A percentile compares a stretch with the other conserved stretches of the same genome.
Conservation (phyloP, 179 eudicot genomes). For the Silene coronaria region DNA sequence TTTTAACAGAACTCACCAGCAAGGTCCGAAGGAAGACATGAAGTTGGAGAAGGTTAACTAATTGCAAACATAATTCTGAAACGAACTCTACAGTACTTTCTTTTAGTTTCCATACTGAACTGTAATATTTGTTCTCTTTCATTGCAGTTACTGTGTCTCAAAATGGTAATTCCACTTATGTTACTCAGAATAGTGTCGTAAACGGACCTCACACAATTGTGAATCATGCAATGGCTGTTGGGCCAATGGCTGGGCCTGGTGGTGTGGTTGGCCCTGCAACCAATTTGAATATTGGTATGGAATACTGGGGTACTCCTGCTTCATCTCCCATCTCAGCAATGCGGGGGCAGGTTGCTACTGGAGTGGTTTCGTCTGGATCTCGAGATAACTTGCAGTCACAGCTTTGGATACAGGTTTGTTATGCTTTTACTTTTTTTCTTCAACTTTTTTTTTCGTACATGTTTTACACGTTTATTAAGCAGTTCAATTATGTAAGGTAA, state of each 20-base stretch:
- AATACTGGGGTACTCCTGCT: slow-evolving; percentile 77
- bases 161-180: slow-evolving; percentile 52
- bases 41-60: slow-evolving; percentile 53
- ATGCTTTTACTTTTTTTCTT: slow-evolving; percentile 11
- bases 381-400: slow-evolving; percentile 75
- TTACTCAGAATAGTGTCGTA: slow-evolving; percentile 63
- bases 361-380: slow-evolving; percentile 65
- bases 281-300: slow-evolving; percentile 95
- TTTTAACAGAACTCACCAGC: slow-evolving; percentile 56
- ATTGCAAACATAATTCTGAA: slow-evolving; percentile 14
- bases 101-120: slow-evolving; percentile 5
- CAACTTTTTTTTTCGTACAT: background rate
- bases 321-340: slow-evolving; percentile 56
- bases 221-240: slow-evolving; percentile 49
- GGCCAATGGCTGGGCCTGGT: slow-evolving; percentile 61
- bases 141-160: slow-evolving; percentile 59
- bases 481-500: background rate
- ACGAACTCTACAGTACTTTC: background rate
- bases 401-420: slow-evolving; percentile 70
- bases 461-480: background rate
- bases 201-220: slow-evolving; percentile 48
- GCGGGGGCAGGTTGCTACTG: slow-evolving; percentile 67
- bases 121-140: background rate
- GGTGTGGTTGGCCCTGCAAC: slow-evolving; percentile 79
- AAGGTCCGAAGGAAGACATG: slow-evolving; percentile 59